Evolutionary conservation across 2,329 filamentous ascomycete genomes (phyloP).

Genomic region (Mycosphaerelloides madeirae): DNA sequence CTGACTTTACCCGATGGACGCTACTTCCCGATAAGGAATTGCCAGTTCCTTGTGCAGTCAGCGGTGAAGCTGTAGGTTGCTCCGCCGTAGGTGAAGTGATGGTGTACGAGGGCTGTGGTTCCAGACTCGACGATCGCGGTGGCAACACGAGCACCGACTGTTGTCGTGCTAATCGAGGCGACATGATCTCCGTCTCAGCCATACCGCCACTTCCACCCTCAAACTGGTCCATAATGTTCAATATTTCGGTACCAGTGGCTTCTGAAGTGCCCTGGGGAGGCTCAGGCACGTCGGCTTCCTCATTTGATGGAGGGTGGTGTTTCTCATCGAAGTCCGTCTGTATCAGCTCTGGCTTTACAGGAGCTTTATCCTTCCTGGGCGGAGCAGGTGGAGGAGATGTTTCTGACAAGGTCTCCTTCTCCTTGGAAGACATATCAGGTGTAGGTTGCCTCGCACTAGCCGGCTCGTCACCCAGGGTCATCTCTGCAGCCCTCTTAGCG

Average conservation of each 20-base stretch:
- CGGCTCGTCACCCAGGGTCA: constrained; percentile 15
- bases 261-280: constrained; percentile 35
- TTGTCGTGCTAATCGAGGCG: constrained; percentile 76
- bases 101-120: constrained; percentile 46
- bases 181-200: constrained; percentile 77
- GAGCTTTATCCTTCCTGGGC: constrained; percentile 27
- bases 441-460: constrained; percentile 1
- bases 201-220: constrained; percentile 63
- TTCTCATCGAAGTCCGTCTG: constrained; percentile 29
- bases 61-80: constrained; percentile 14
- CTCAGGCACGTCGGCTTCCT: constrained; percentile 46
- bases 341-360: constrained; percentile 6
- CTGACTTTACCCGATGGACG: constrained; percentile 18
- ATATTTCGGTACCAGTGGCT: constrained; percentile 67
- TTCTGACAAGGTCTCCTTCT: constrained; percentile 20
- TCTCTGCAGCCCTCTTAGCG: constrained; percentile 26
- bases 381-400: constrained; percentile 29
- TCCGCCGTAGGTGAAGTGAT: constrained; percentile 25
- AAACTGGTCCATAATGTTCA: constrained; percentile 97
- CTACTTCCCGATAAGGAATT: constrained; percentile 24
- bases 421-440: neutral
- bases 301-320: constrained; percentile 21
- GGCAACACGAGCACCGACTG: constrained; percentile 74
- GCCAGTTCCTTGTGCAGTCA: constrained; percentile 23
- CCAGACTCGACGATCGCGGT: constrained; percentile 79